Evolutionary conservation across 2,329 filamentous ascomycete species (phyloP).

Genomic region (Elsinoe perseae): DNA sequence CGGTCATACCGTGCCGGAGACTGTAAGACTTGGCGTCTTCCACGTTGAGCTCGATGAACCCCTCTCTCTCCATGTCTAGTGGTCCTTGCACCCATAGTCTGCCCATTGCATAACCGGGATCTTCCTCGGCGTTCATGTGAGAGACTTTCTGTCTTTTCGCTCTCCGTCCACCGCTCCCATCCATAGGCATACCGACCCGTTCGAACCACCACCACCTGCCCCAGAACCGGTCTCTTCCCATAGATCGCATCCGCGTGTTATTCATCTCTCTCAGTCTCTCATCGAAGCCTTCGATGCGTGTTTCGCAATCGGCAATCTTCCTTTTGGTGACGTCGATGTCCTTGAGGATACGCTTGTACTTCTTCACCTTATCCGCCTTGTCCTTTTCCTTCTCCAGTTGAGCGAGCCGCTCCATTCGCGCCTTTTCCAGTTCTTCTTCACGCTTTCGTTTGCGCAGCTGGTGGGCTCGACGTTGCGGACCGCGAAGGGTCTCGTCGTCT

Average conservation of each 20-base stretch:
- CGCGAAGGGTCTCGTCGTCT: conserved; percentile 58
- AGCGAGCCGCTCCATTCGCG: conserved; percentile 57
- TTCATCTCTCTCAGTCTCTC: conserved; percentile 91
- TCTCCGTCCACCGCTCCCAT: conserved; percentile 58
- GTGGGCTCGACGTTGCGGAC: conserved; percentile 46
- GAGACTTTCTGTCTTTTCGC: not conserved
- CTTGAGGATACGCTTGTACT: conserved; percentile 78
- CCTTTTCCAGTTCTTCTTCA: conserved; percentile 55
- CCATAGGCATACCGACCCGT: conserved; percentile 95
- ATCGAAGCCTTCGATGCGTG: conserved; percentile 75
- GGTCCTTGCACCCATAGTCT: conserved; percentile 96
- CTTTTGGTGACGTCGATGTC: conserved; percentile 85
- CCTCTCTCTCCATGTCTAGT: conserved; percentile 75
- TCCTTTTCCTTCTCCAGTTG: conserved; percentile 54
- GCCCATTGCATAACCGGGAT: conserved; percentile 84
- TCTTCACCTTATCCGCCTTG: conserved; percentile 64
- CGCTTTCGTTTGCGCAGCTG: conserved; percentile 48
- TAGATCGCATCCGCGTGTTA: conserved; percentile 77
- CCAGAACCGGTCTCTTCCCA: conserved; percentile 95
- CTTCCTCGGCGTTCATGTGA: conserved; percentile 20
- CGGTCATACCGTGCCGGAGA: conserved; percentile 69
- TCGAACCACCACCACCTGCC: conserved; percentile 99
- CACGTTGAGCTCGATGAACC: conserved; percentile 70
- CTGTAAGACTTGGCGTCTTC: conserved; percentile 69
- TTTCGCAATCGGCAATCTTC: conserved; percentile 71